A percentile compares a stretch with the other conserved stretches of the same genome.
Conservation (phyloP, 257 asterid species). For the Solanum peruvianum region DNA sequence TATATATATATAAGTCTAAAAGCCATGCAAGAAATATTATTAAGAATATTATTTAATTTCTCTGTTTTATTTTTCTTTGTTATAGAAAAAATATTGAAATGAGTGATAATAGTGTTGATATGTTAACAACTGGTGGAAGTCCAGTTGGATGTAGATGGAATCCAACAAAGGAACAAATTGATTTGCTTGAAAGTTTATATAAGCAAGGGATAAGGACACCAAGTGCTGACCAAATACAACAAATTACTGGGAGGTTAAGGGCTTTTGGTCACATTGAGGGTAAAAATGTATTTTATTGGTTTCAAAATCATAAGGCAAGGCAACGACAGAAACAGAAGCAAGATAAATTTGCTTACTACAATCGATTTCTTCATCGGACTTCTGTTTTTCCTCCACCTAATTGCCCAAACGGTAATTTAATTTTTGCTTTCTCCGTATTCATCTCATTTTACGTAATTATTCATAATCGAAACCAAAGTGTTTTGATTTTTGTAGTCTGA, state of each 20-base stretch:
- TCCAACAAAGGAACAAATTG: slow-evolving; percentile 84
- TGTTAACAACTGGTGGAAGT: slow-evolving; percentile 8
- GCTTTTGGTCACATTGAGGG: slow-evolving; percentile 79
- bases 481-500: not conserved
- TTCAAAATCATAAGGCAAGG: slow-evolving; percentile 84
- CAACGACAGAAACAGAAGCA: slow-evolving; percentile 89
- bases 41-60: too few relatives aligned
- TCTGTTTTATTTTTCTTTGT: not conserved
- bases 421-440: not conserved
- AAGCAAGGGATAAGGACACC: slow-evolving; percentile 76
- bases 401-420: slow-evolving; percentile 29
- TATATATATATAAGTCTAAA: not conserved
- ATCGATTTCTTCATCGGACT: slow-evolving; percentile 23
- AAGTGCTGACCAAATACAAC: slow-evolving; percentile 70
- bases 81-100: not conserved
- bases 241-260: slow-evolving; percentile 42
- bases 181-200: slow-evolving; percentile 59
- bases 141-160: slow-evolving; percentile 62
- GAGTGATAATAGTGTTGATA: slow-evolving; percentile 18
- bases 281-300: slow-evolving; percentile 87
- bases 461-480: not conserved
- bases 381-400: slow-evolving; percentile 13
- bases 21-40: not conserved
- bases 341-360: slow-evolving; percentile 24
- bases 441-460: not conserved